phyloP scores from a whole-genome alignment of 2,329 filamentous ascomycete species.

The Aureobasidium sp. region DNA sequence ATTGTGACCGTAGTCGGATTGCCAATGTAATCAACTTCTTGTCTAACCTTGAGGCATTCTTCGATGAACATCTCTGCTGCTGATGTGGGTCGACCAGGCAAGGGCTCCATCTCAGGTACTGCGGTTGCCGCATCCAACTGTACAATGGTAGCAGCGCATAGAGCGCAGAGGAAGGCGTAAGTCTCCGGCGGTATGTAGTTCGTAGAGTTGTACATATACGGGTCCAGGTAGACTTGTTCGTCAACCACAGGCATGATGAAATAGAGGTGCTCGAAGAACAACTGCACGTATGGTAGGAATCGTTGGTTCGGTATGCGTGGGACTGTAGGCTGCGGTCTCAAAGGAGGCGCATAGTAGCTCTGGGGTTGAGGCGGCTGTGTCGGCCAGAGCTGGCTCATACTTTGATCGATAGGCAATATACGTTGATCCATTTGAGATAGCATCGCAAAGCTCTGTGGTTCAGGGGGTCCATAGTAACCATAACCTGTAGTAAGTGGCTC shows the following conservation, averaged over 20 bases:
- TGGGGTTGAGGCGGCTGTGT: background rate
- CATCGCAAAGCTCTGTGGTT: background rate
- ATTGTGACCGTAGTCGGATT: slow-evolving; percentile 21
- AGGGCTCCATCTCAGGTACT: slow-evolving; percentile 13
- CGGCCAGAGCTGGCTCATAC: background rate
- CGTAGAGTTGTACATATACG: slow-evolving; percentile 19
- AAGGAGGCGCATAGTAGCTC: background rate
- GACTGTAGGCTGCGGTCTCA: background rate
- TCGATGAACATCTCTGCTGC: slow-evolving; percentile 25
- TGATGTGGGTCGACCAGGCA: slow-evolving; percentile 18
- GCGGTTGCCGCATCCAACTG: slow-evolving; percentile 26
- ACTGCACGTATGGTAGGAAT: slow-evolving; percentile 25
- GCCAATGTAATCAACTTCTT: slow-evolving; percentile 24
- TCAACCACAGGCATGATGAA: slow-evolving; percentile 29
- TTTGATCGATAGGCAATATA: background rate
- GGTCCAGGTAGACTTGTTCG: slow-evolving; percentile 22
- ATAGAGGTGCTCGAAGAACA: slow-evolving; percentile 29
- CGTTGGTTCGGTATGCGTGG: slow-evolving; percentile 3
- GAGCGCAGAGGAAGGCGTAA: slow-evolving; percentile 26
- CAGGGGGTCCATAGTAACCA: background rate
- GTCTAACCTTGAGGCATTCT: slow-evolving; percentile 26
- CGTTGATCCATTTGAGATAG: background rate
- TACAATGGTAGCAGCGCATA: slow-evolving; percentile 26
- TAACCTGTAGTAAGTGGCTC: background rate
- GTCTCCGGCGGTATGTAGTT: slow-evolving; percentile 20